phyloP scores from a whole-genome alignment of 2,329 filamentous ascomycete species.

The Neofusicoccum ribis region DNA sequence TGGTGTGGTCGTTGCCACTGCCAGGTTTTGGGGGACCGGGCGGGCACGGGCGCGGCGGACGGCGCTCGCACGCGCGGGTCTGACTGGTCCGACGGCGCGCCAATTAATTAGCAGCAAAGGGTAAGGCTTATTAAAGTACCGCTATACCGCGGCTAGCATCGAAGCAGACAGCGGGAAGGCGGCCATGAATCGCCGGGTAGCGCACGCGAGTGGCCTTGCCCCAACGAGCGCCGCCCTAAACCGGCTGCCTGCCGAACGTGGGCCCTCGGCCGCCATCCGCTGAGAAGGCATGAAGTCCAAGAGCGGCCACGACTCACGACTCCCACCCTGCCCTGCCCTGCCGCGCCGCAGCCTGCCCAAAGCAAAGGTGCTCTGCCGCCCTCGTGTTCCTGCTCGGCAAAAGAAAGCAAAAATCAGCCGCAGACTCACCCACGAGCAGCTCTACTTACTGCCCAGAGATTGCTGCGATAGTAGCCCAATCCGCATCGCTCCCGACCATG shows the following conservation, averaged over 20 bases:
- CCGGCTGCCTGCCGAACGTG: background rate
- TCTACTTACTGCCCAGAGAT: too few relatives aligned
- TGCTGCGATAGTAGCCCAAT: too few relatives aligned
- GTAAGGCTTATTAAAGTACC: background rate
- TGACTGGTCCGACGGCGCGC: background rate
- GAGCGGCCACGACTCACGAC: background rate
- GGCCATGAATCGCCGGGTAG: background rate
- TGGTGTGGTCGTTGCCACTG: background rate
- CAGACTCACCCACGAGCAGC: too few relatives aligned
- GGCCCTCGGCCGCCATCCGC: background rate
- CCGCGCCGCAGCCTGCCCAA: too few relatives aligned
- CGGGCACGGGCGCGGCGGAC: too few relatives aligned
- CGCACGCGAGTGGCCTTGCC: background rate
- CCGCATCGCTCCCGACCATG: too few relatives aligned
- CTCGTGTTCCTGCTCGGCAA: too few relatives aligned
- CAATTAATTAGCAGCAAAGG: background rate
- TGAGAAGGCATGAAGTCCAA: background rate
- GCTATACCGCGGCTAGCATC: background rate
- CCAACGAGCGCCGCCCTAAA: background rate
- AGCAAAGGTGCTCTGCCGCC: too few relatives aligned
- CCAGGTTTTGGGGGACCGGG: background rate
- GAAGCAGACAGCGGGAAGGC: background rate
- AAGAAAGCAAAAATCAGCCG: too few relatives aligned
- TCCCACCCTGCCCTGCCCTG: background rate
- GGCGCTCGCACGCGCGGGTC: background rate